phyloP scores from a whole-genome alignment of 2,329 filamentous ascomycete genomes.

The Cladosporium sp. region DNA sequence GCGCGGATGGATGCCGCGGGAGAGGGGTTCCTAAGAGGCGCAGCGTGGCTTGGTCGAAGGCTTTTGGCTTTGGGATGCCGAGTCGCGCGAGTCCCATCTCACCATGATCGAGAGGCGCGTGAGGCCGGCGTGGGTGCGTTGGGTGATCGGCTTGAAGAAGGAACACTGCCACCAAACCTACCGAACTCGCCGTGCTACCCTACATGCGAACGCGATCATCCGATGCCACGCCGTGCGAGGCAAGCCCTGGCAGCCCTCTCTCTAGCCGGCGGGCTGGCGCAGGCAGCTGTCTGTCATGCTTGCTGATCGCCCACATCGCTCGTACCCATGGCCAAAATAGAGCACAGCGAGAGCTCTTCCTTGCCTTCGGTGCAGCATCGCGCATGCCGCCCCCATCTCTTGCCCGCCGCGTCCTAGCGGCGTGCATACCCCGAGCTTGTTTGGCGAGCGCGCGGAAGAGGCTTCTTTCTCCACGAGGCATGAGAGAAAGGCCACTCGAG shows the following conservation, averaged over 20 bases:
- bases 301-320: neutral
- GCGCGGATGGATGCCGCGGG: neutral
- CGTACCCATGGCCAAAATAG: constrained; percentile 3
- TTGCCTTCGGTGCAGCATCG: neutral
- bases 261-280: neutral
- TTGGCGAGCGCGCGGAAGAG: neutral
- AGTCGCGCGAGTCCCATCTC: neutral
- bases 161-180: too few relatives aligned
- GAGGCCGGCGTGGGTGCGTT: neutral
- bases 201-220: neutral
- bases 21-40: neutral
- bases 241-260: too few relatives aligned
- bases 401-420: neutral
- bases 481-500: neutral
- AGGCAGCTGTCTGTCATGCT: neutral
- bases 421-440: constrained; percentile 1
- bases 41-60: neutral
- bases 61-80: neutral
- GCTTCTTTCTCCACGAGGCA: neutral
- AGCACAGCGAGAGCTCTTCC: constrained; percentile 3
- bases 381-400: neutral
- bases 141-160: neutral
- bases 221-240: neutral
- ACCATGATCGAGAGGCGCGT: neutral
- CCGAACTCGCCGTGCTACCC: neutral